Percentiles rank a stretch among this genome's conserved stretches.
phyloP scores from a whole-genome alignment of 1,284 basidiomycete genomes.

The Puccinia polysora region DNA sequence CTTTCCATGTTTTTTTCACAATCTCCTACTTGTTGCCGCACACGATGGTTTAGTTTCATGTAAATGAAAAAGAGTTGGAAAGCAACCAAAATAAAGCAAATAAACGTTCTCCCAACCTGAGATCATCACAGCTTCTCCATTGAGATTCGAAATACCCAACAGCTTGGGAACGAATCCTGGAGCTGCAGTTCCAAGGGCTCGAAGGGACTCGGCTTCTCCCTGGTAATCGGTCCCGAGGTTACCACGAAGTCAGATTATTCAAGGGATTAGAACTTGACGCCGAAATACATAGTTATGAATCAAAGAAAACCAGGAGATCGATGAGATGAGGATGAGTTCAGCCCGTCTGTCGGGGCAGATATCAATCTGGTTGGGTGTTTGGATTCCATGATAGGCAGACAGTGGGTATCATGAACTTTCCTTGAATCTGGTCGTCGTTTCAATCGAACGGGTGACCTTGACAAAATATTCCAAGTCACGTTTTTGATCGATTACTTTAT shows the following conservation, averaged over 20 bases:
- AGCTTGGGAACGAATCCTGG: slow-evolving; percentile 14
- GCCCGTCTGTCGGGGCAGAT: neutral
- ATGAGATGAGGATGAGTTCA: neutral
- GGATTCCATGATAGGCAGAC: too few species aligned
- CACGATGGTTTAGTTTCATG: neutral
- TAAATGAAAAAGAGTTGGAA: neutral
- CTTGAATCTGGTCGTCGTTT: neutral
- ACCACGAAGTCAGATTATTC: neutral
- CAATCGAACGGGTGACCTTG: neutral
- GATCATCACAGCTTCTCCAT: slow-evolving; percentile 30
- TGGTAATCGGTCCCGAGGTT: too few species aligned
- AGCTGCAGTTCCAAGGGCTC: slow-evolving; percentile 1
- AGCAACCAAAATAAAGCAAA: neutral
- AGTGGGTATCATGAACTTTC: too few species aligned
- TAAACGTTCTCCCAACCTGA: neutral
- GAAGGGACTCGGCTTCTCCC: slow-evolving; percentile 33
- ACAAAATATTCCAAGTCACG: slow-evolving; percentile 9
- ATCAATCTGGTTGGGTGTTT: too few species aligned
- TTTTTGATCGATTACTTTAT: slow-evolving; percentile 1
- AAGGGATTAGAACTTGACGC: neutral
- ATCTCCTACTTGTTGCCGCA: too few species aligned
- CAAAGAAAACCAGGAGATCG: neutral
- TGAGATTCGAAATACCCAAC: neutral
- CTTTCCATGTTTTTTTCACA: too few species aligned
- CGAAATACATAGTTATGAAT: neutral